Evolutionary conservation across 768 basidiomycete species (phyloP), one percentile per base, ranked within the genome.

Genomic region (Russula foetens): DNA sequence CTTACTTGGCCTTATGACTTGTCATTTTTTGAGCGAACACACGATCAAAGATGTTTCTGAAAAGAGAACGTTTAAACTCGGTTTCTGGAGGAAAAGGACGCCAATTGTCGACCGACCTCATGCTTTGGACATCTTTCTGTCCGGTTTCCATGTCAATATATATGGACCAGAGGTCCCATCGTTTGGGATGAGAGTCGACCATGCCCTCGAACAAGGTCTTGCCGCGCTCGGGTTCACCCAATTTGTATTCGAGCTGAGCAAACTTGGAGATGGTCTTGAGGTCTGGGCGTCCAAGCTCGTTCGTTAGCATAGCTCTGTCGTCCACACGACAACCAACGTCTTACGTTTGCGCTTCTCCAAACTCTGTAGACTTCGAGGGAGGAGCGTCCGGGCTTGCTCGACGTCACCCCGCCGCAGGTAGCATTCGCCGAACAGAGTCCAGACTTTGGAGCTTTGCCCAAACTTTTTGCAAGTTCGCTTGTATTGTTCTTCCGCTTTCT

Each of bases 171-270:
- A 98, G 75, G 69, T 98, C 94, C 81, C 94, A 88, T 57, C 92
- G 83, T 74, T 95, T 98, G 4, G 93, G 88, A 75, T 98, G 93
- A 15, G 90, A 92, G 73, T 97, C 95, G 46, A 98, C 77, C 64
- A 99, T 91, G 46, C 96, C 97, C 70, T 98, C 96, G 62, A 97
- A 98, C 53, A 99, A 79, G 0, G 96, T 99, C 70, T 89, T 90
- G 29, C 95, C 97, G 49, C 97, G 84, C 71, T 99, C 97, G 1
- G 91, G 78, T 66, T 98, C 97, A 2, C 94, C 97, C 31, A 86
- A 76, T 71, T 89, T 95, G 74, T 98, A 99, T 71, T 99, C 97
- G 21, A 98, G 77, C 66, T 94, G 88, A 2, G 95, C 95, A 71
- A 98, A 98, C 69, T 88, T 90, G 56, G 92, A 88, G 67, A 98